A percentile compares a stretch with the other conserved stretches of the same genome.
These are phyloP conservation scores for Strobilomyces echinocephalus DNA, from an alignment of 768 basidiomycete species.

Conservation along the genomic window DNA sequence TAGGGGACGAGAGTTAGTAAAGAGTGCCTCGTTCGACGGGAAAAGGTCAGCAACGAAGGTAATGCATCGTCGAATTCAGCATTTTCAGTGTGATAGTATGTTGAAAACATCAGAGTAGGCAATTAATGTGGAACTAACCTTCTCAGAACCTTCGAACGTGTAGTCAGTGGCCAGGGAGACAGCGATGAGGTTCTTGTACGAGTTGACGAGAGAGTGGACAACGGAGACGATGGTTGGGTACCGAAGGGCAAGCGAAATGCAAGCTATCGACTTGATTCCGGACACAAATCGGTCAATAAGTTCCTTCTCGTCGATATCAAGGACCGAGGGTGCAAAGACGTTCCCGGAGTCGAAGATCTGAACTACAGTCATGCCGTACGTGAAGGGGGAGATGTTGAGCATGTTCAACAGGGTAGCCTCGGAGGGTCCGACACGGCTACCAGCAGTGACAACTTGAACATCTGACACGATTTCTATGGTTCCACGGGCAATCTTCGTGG, in stretches of 20 bases:
- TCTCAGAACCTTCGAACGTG: slow-evolving; percentile 88
- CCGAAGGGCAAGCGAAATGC: slow-evolving; percentile 91
- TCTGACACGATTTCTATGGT: slow-evolving; percentile 99
- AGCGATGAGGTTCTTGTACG: slow-evolving; percentile 97
- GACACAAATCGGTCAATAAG: slow-evolving; percentile 89
- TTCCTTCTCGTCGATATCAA: slow-evolving; percentile 90
- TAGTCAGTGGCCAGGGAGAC: slow-evolving; percentile 88
- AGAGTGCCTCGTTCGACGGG: neutral
- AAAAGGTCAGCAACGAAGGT: slow-evolving; percentile 27
- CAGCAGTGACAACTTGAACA: slow-evolving; percentile 89
- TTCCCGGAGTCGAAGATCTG: slow-evolving; percentile 96
- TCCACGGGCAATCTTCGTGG: slow-evolving; percentile 99
- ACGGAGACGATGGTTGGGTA: slow-evolving; percentile 96
- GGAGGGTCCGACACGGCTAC: slow-evolving; percentile 92
- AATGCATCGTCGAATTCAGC: slow-evolving; percentile 54
- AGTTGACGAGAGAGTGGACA: slow-evolving; percentile 92
- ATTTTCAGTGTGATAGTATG: slow-evolving; percentile 72
- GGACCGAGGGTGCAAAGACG: slow-evolving; percentile 81
- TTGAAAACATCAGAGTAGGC: slow-evolving; percentile 24
- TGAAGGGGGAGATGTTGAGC: slow-evolving; percentile 99
- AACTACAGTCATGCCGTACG: slow-evolving; percentile 97
- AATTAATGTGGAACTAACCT: slow-evolving; percentile 50
- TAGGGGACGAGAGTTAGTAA: slow-evolving; percentile 29
- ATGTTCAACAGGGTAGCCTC: slow-evolving; percentile 99
- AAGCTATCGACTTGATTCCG: slow-evolving; percentile 92